phyloP scores from a whole-genome alignment of 2,329 filamentous ascomycete genomes.

The Alternaria burnsii region DNA sequence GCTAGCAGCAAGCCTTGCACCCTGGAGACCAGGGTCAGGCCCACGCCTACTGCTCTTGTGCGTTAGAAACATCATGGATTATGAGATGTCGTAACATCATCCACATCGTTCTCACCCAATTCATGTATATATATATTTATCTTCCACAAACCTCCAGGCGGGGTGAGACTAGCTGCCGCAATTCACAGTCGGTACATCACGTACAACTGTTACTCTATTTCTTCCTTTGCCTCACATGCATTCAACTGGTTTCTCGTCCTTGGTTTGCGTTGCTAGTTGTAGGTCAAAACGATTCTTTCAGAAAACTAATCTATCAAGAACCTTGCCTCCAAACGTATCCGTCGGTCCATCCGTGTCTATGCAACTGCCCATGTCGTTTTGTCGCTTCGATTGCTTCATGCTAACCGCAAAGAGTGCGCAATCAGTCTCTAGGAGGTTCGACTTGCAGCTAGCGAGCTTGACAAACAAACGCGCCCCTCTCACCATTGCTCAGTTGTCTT shows the following conservation, averaged over 20 bases:
- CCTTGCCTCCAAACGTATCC: background rate
- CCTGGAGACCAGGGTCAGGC: slow-evolving; percentile 33
- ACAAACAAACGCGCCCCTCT: background rate
- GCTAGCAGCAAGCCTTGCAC: slow-evolving; percentile 29
- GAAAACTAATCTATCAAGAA: background rate
- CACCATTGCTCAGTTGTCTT: background rate
- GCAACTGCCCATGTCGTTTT: background rate
- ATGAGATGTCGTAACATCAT: background rate
- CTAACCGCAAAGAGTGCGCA: background rate
- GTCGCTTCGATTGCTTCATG: background rate
- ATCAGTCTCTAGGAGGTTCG: background rate
- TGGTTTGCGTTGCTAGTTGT: background rate
- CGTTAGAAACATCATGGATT: slow-evolving; percentile 1
- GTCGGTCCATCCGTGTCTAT: background rate
- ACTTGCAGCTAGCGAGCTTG: background rate
- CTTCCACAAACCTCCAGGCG: background rate
- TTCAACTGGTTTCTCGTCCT: background rate
- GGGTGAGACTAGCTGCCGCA: background rate
- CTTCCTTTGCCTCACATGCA: background rate
- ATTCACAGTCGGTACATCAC: background rate
- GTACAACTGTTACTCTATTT: background rate
- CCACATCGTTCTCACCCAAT: background rate
- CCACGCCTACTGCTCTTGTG: slow-evolving; percentile 25
- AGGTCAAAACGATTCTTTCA: background rate
- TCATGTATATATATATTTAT: slow-evolving; percentile 1